These are phyloP conservation scores for Botrytis aclada DNA, from an alignment of 2,329 filamentous ascomycete species.

Conservation along the genomic window DNA sequence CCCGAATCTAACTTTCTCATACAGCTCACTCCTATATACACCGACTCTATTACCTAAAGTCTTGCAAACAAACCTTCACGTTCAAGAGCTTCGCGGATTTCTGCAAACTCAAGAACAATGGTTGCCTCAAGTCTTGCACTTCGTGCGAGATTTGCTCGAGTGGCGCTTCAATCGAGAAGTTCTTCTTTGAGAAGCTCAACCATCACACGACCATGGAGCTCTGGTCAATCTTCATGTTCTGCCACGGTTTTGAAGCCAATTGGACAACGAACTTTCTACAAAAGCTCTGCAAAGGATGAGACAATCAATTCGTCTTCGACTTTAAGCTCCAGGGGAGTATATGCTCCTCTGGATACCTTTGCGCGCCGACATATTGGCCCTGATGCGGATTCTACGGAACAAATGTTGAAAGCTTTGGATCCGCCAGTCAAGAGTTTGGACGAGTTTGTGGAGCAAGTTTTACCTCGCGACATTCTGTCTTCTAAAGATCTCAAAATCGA, in stretches of 20 bases:
- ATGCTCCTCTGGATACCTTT: constrained; percentile 57
- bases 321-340: constrained; percentile 37
- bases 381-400: constrained; percentile 61
- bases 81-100: constrained; percentile 8
- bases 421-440: constrained; percentile 72
- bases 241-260: constrained; percentile 19
- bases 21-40: not conserved
- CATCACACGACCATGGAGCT: constrained; percentile 29
- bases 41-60: not conserved
- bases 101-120: constrained; percentile 26
- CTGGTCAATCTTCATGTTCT: constrained; percentile 27
- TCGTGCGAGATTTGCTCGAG: constrained; percentile 29
- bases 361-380: constrained; percentile 85
- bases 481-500: constrained; percentile 59
- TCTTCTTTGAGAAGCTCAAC: constrained; percentile 21
- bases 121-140: constrained; percentile 30
- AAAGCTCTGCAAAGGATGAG: constrained; percentile 35
- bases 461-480: constrained; percentile 76
- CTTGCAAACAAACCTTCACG: not conserved
- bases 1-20: constrained; percentile 15
- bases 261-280: constrained; percentile 36
- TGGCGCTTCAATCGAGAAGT: constrained; percentile 25
- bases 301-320: constrained; percentile 26
- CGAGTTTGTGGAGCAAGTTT: constrained; percentile 78
- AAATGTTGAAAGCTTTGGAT: constrained; percentile 78